Percentiles rank a stretch among this genome's conserved stretches.
phyloP scores from a whole-genome alignment of 2,329 filamentous ascomycete genomes.

The Pyricularia pennisetigena region DNA sequence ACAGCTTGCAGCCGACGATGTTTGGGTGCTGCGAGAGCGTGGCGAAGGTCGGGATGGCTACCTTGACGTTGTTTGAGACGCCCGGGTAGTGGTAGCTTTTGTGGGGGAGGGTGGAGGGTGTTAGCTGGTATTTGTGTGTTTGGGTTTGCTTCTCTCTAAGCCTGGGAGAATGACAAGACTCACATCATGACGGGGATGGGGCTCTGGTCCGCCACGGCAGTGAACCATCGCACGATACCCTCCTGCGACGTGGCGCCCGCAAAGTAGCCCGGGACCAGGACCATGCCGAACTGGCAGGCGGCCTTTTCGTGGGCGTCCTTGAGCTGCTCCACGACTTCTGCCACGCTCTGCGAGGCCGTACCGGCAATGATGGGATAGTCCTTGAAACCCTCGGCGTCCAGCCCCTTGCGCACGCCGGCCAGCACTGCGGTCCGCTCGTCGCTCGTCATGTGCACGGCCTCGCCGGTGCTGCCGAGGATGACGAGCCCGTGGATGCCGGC shows the following conservation, averaged over 20 bases:
- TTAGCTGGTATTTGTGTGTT: too few species aligned
- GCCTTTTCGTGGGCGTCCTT: slow-evolving; percentile 31
- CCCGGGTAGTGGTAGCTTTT: slow-evolving; percentile 48
- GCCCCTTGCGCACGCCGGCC: slow-evolving; percentile 55
- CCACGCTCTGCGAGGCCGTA: slow-evolving; percentile 62
- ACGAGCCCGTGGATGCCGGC: slow-evolving; percentile 66
- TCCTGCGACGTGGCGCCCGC: slow-evolving; percentile 46
- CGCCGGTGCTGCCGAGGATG: slow-evolving; percentile 70
- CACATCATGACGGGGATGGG: slow-evolving; percentile 52
- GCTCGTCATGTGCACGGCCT: slow-evolving; percentile 69
- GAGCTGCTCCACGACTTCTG: slow-evolving; percentile 55
- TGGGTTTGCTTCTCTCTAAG: neutral
- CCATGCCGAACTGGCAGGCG: slow-evolving; percentile 52
- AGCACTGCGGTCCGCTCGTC: slow-evolving; percentile 62
- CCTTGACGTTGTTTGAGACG: slow-evolving; percentile 52
- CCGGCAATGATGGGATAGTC: slow-evolving; percentile 67
- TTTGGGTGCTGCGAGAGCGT: slow-evolving; percentile 49
- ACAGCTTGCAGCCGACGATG: slow-evolving; percentile 59
- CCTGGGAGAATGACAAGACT: slow-evolving; percentile 13
- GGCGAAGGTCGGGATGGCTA: slow-evolving; percentile 45
- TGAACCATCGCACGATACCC: slow-evolving; percentile 51
- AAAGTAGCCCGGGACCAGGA: slow-evolving; percentile 57
- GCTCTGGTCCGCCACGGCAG: slow-evolving; percentile 47
- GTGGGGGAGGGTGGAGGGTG: neutral
- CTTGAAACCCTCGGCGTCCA: slow-evolving; percentile 55